phyloP scores from a whole-genome alignment of 1,139 yeast species.

The Zygotorulaspora mrakii region DNA sequence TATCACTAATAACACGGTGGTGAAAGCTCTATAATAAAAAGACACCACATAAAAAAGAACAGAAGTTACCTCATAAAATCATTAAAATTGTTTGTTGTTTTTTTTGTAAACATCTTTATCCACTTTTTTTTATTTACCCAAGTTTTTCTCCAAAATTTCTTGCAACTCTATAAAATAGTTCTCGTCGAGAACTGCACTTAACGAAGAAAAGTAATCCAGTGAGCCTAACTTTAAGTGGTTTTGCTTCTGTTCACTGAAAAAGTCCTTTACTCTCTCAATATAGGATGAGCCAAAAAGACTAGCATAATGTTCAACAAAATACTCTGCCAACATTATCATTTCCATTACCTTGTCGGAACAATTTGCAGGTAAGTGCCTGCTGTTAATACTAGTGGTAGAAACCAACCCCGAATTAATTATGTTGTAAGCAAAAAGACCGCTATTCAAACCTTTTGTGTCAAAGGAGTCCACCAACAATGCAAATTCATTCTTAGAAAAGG shows the following conservation, averaged over 20 bases:
- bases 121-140: slow-evolving; percentile 6
- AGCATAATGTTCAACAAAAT: slow-evolving; percentile 25
- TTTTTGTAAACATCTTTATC: slow-evolving; percentile 1
- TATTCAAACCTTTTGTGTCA: slow-evolving; percentile 9
- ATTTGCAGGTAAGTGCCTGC: slow-evolving; percentile 18
- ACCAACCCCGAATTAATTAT: slow-evolving; percentile 25
- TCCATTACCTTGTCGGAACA: slow-evolving; percentile 16
- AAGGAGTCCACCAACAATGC: slow-evolving; percentile 15
- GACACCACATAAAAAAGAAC: not conserved
- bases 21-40: slow-evolving; percentile 1
- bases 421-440: slow-evolving; percentile 23
- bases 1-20: slow-evolving; percentile 1
- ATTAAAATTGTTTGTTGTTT: slow-evolving; percentile 8
- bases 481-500: slow-evolving; percentile 50
- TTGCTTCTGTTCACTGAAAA: slow-evolving; percentile 18
- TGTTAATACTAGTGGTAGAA: slow-evolving; percentile 11
- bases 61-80: slow-evolving; percentile 12
- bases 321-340: slow-evolving; percentile 17
- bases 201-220: slow-evolving; percentile 11
- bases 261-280: slow-evolving; percentile 24
- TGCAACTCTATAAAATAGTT: slow-evolving; percentile 16
- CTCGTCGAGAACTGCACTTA: slow-evolving; percentile 13
- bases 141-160: slow-evolving; percentile 11
- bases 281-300: slow-evolving; percentile 27
- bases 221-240: slow-evolving; percentile 7